Evolutionary conservation across 2,329 filamentous ascomycete genomes (phyloP), one percentile per base, ranked within the genome.

Genomic region (Aureobasidium melanogenum): DNA sequence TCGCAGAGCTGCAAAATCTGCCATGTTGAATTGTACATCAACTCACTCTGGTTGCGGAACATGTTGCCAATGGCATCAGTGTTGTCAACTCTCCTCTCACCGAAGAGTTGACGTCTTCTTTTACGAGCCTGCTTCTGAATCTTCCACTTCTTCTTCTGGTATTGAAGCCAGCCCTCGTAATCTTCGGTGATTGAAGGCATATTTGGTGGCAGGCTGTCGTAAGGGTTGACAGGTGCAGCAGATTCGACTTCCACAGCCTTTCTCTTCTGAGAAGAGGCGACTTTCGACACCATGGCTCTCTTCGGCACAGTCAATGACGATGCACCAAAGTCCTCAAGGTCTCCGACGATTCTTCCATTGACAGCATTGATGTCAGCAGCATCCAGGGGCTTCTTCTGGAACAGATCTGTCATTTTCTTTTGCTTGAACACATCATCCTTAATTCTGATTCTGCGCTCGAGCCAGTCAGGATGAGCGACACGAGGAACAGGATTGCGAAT

Each of bases 71-170:
- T 79, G 0, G 81, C 80, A 70, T 87, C 84, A 2, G 80, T 79
- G 15, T 81, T 77, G 67, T 82, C 78, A 52, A 79, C 80, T 12
- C 86, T 83, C 62, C 88, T 87, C 69, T 99, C 93, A 63, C 94
- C 94, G 69, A 99, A 99, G 0, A 99, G 79, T 72, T 99, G 94
- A 52, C 93, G 84, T 65, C 95, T 83, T 46, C 93, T 86, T 63
- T 87, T 82, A 24, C 94, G 85, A 36, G 93, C 91, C 72, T 96
- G 88, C 70, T 91, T 96, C 72, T 99, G 94, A 39, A 97, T 88
- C 77, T 93, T 97, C 94, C 94, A 99, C 75, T 99, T 99, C 76
- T 92, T 85, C 75, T 99, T 99, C 72, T 99, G 94, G 69, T 97
- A 97, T 69, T 88, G 82, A 58, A 99, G 74, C 79, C 96, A 99